Conservation (phyloP, 2,329 filamentous ascomycete species). For the Sarocladium kiliense region DNA sequence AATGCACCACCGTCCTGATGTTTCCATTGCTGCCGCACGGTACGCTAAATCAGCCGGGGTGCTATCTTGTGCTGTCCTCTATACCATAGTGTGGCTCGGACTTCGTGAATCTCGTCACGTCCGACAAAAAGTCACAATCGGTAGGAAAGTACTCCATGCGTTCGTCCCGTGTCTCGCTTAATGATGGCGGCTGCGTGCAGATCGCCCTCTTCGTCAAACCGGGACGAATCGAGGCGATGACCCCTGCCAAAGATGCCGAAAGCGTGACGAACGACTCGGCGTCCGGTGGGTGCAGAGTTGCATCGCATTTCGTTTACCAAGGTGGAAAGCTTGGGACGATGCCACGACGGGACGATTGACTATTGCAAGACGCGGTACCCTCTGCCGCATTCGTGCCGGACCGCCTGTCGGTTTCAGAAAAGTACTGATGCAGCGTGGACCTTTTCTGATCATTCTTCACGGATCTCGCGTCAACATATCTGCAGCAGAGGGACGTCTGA, state of each 20-base stretch:
- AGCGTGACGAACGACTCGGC: background rate
- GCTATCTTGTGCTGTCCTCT: no score
- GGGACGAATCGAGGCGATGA: slow-evolving; percentile 5
- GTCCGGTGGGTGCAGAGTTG: background rate
- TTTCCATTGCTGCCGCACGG: no score
- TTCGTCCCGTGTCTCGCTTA: background rate
- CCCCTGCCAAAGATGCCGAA: background rate
- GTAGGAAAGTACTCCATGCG: background rate
- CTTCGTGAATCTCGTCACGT: no score
- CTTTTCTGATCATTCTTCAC: no score
- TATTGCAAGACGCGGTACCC: background rate
- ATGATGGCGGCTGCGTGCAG: background rate
- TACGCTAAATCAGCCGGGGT: no score
- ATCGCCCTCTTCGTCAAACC: slow-evolving; percentile 1
- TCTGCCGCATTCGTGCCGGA: background rate
- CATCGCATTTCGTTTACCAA: background rate
- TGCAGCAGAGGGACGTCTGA: no score
- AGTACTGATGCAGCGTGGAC: no score
- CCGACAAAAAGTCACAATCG: background rate
- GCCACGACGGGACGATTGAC: background rate
- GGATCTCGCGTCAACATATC: no score
- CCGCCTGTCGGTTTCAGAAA: background rate
- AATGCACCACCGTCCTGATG: no score
- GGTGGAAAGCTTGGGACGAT: background rate
- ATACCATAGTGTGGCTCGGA: no score